Conservation (phyloP, 2,329 filamentous ascomycete genomes). For the Sordariomycetes sp. region DNA sequence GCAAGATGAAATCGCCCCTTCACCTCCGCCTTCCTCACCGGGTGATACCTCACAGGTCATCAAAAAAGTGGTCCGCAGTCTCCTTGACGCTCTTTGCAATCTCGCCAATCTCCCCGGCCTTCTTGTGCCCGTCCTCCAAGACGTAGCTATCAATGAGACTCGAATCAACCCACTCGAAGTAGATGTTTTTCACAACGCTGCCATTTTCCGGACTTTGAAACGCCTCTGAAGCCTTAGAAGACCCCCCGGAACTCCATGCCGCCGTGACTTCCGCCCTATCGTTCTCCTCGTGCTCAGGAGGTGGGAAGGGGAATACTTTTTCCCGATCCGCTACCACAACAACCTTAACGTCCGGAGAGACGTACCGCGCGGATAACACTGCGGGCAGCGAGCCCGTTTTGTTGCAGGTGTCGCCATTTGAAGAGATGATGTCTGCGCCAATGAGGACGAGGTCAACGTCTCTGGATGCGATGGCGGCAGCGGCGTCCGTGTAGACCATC, state of each 20-base stretch:
- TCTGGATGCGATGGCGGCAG: slow-evolving; percentile 35
- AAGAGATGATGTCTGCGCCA: slow-evolving; percentile 49
- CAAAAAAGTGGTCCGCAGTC: slow-evolving; percentile 27
- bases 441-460: slow-evolving; percentile 45
- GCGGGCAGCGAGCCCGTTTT: slow-evolving; percentile 52
- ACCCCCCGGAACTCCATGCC: slow-evolving; percentile 25
- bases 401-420: slow-evolving; percentile 46
- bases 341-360: slow-evolving; percentile 30
- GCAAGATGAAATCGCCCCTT: not conserved
- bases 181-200: slow-evolving; percentile 33
- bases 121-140: slow-evolving; percentile 36
- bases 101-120: slow-evolving; percentile 20
- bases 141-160: slow-evolving; percentile 37
- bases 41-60: slow-evolving; percentile 6
- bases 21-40: not conserved
- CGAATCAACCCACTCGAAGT: slow-evolving; percentile 47
- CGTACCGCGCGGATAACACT: slow-evolving; percentile 36
- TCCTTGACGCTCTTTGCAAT: slow-evolving; percentile 21
- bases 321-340: slow-evolving; percentile 45
- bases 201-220: too few relatives aligned
- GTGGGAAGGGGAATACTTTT: slow-evolving; percentile 37
- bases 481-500: slow-evolving; percentile 45
- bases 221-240: slow-evolving; percentile 2
- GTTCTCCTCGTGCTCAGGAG: slow-evolving; percentile 31
- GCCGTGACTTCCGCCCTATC: slow-evolving; percentile 32